Base-by-base conservation (phyloP, 306 rosid genomes). In the Glycine latifolia region DNA sequence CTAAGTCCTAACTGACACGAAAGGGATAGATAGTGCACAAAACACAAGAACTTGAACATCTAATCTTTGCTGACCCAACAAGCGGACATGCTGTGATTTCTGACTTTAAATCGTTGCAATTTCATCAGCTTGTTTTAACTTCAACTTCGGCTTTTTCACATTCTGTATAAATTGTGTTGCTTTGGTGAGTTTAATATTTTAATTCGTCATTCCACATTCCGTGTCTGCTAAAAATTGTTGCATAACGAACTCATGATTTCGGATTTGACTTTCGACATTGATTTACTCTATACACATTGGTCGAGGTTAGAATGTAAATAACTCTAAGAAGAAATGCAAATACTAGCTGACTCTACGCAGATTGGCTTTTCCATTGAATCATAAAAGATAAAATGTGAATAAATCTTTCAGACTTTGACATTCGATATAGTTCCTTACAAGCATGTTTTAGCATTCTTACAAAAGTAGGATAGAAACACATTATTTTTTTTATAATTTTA, bases 1-100 rank as follows among this genome's bases (percentile, higher is more conserved):
- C 31, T 26, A 26, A 26, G 31, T 71, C 69, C 78, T 71, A 47
- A 33, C 71, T 59, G 41, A 71, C 71, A 26, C 33, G 35, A 78
- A 79, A 70, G 78, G 61, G 77, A 79, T 56, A 33, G 83, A 71
- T 16, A 11, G 54, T 37, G 71, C 78, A 71, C 79, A 80, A 9
- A 72, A 80, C 74, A 72, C 84, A 49, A 50, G 47, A 79, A 70
- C 48, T 73, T 41, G 58, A 79, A 12, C 39, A 17, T 53, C 79
- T 53, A 74, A 63, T 53, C 3, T 65, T 41, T 55, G 72, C 17
- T 20, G n/a, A 47, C 76, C 72, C 59, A 52, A 26, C 75, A 43
- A 31, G 7, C 46, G 37, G 83, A 83, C 76, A 47, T 81, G 79
- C 73, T 81, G 67, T 35, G 71, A 60, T 62, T 53, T 75, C 75